These are phyloP conservation scores for Clavaria fumosa DNA, from an alignment of 768 basidiomycete species.

Conservation along the genomic window DNA sequence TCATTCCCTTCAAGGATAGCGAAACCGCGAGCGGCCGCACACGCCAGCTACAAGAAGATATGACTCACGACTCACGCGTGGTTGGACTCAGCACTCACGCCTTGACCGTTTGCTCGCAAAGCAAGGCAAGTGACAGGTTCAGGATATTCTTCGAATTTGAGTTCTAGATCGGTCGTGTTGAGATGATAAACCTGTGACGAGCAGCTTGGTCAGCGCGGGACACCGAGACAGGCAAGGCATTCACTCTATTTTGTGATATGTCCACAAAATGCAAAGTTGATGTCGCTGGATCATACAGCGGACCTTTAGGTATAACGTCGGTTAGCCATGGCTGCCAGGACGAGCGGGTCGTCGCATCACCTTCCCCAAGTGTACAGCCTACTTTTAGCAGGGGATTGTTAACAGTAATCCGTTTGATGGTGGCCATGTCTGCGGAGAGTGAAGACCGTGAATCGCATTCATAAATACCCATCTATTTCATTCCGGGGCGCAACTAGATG, in stretches of 20 bases:
- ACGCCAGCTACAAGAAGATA: constrained; percentile 30
- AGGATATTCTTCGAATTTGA: constrained; percentile 33
- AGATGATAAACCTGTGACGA: constrained; percentile 36
- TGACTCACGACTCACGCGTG: neutral
- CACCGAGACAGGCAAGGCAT: neutral
- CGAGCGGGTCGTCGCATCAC: constrained; percentile 18
- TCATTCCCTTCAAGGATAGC: constrained; percentile 29
- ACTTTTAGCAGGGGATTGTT: constrained; percentile 33
- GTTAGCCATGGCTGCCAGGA: constrained; percentile 4
- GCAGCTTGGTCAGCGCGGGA: neutral
- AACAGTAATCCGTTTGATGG: constrained; percentile 23
- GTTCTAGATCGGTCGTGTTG: constrained; percentile 24
- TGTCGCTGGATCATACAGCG: constrained; percentile 41
- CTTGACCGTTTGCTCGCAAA: constrained; percentile 29
- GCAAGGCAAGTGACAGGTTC: constrained; percentile 45
- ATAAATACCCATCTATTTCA: too few relatives aligned
- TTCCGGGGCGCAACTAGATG: too few relatives aligned
- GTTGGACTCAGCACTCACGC: constrained; percentile 21
- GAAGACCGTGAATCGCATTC: too few relatives aligned
- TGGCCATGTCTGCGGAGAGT: neutral
- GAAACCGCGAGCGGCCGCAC: constrained; percentile 42
- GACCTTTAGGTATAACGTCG: constrained; percentile 27
- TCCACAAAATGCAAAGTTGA: constrained; percentile 53
- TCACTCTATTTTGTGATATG: constrained; percentile 40
- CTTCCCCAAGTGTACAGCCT: constrained; percentile 49